A percentile compares a stretch with the other conserved stretches of the same genome.
Conservation (phyloP, 2,329 filamentous ascomycete species). For the Arthrinium phaeospermum region DNA sequence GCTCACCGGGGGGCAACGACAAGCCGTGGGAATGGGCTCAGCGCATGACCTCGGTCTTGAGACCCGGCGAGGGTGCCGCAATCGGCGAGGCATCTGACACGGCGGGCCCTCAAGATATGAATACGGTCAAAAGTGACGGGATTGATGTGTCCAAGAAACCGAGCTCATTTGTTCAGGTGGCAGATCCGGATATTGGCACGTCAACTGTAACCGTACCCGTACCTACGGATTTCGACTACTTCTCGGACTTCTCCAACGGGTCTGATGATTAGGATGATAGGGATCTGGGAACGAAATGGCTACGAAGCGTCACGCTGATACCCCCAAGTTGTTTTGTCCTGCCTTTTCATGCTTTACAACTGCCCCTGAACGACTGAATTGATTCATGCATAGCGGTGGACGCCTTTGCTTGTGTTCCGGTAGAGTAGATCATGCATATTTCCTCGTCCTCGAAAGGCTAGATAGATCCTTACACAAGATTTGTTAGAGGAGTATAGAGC, state of each 20-base stretch:
- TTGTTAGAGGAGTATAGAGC: neutral
- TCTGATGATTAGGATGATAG: neutral
- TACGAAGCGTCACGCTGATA: neutral
- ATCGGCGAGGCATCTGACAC: neutral
- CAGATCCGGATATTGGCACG: slow-evolving; percentile 20
- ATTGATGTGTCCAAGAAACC: slow-evolving; percentile 13
- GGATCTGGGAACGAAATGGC: neutral
- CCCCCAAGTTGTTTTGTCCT: neutral
- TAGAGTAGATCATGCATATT: neutral
- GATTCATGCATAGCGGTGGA: neutral
- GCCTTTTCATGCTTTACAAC: neutral
- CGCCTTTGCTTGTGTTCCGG: neutral
- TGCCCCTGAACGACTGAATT: neutral
- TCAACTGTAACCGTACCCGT: neutral
- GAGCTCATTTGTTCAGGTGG: neutral
- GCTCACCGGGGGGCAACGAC: slow-evolving; percentile 61
- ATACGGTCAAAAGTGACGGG: neutral
- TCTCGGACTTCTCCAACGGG: slow-evolving; percentile 18
- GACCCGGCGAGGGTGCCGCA: slow-evolving; percentile 16
- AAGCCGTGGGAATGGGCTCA: slow-evolving; percentile 77
- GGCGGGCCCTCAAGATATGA: neutral
- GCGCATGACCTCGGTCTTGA: slow-evolving; percentile 57
- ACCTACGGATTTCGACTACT: slow-evolving; percentile 21
- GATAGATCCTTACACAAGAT: neutral
- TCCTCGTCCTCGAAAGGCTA: neutral